Evolutionary conservation across 768 basidiomycete species (phyloP).

Genomic region (Leccinum uliginosum): DNA sequence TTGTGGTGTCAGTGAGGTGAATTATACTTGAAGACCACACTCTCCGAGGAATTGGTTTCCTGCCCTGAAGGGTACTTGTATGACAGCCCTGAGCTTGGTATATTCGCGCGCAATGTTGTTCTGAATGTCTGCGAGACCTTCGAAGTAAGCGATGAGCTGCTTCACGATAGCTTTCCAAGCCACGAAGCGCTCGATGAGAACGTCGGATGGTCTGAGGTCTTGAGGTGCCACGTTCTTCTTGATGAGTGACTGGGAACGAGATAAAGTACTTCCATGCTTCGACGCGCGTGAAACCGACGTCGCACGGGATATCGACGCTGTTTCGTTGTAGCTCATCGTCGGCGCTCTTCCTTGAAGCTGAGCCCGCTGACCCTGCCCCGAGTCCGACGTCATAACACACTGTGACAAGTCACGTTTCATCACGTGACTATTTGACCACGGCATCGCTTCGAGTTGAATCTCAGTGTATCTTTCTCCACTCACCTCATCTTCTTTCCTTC

Average conservation of each 20-base stretch:
- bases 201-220: constrained; percentile 88
- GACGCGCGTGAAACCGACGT: constrained; percentile 66
- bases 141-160: constrained; percentile 91
- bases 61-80: constrained; percentile 93
- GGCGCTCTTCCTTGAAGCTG: background rate
- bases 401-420: constrained; percentile 16
- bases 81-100: constrained; percentile 89
- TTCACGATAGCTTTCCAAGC: constrained; percentile 97
- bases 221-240: constrained; percentile 90
- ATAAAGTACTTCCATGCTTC: constrained; percentile 66
- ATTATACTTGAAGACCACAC: constrained; percentile 77
- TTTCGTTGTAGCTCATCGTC: constrained; percentile 39
- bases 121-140: constrained; percentile 68
- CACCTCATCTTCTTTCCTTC: background rate
- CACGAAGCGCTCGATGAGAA: constrained; percentile 92
- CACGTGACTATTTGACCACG: constrained; percentile 9
- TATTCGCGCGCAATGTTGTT: constrained; percentile 92
- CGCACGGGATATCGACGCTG: constrained; percentile 57
- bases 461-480: too few relatives aligned
- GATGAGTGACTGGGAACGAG: constrained; percentile 82
- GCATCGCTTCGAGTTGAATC: too few relatives aligned
- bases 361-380: background rate
- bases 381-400: constrained; percentile 22
- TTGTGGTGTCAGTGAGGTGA: background rate
- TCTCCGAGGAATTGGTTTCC: constrained; percentile 99